Base-by-base conservation (phyloP, 768 basidiomycete species). In the Gyrodon lividus region DNA sequence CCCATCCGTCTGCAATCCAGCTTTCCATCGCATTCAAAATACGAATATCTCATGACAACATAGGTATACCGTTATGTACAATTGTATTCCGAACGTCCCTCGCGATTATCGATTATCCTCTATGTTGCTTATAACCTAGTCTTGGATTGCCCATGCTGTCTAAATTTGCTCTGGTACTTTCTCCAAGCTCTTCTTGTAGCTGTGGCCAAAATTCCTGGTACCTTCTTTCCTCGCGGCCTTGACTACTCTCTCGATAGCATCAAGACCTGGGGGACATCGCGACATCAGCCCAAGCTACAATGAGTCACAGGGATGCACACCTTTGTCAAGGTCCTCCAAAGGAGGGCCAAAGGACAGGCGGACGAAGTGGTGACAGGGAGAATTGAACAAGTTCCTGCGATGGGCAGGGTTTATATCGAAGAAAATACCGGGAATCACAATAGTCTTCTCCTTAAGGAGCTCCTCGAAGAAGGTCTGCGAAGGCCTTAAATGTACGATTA, bases 351-450 rank as follows among this genome's bases (percentile, higher is more conserved):
- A 93, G 24, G 87, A 90, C 33, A 97, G 70, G 20, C 95, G 83
- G 22, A 97, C 85, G 59, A 89, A 97, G 65, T 89, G 86, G 70
- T 92, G 88, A 72, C 92, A 95, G 9, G 93, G 89, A 14, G 90
- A 92, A 61, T 85, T 82, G 75, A 96, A 91, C 46, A 97, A 72
- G 68, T 96, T 92, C 55, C 94, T 81, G 59, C 92, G 84, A 59
- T 94, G 87, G 14, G 87, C 51, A 20, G 88, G 89, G 69, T 77
- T 63, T 64, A 89, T 87, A 60, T 90, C 89, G 58, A 92, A 92
- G 76, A 92, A 93, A 59, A 89, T 89, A 10, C 93, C 93, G 5
- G 92, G 92, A 42, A 94, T 91, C 48, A 92, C 88, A 57, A 93
- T 93, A 9, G 91, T 89, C 70, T 91, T 79, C 70, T 91, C 88